Percentiles rank a stretch among this genome's conserved stretches.
These are phyloP conservation scores for sweet orange (Citrus sinensis) DNA, from an alignment of 345 rosid species.

Conservation along the genomic window DNA sequence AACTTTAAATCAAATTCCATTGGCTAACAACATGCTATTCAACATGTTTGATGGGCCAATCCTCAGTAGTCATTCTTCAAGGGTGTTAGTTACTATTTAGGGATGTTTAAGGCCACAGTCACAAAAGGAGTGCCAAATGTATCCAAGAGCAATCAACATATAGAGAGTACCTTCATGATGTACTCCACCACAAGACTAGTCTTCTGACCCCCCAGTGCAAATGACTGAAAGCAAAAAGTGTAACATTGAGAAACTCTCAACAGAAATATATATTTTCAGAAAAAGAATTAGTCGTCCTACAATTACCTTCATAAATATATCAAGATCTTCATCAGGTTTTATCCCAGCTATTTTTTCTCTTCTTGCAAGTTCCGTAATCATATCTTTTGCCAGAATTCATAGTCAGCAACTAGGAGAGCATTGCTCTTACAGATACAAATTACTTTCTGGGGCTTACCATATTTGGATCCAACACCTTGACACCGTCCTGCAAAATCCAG, in stretches of 20 bases:
- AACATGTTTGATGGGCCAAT: neutral
- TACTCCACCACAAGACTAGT: slow-evolving; percentile 86
- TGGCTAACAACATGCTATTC: neutral
- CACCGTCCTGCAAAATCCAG: slow-evolving; percentile 89
- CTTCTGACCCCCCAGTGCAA: slow-evolving; percentile 86
- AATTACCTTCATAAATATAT: slow-evolving; percentile 93
- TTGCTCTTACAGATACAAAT: slow-evolving; percentile 4
- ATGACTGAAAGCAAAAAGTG: slow-evolving; percentile 43
- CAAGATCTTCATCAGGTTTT: slow-evolving; percentile 98
- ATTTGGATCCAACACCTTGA: slow-evolving; percentile 95
- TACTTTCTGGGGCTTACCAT: slow-evolving; percentile 50
- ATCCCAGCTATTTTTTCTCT: slow-evolving; percentile 91
- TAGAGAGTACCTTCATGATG: slow-evolving; percentile 82
- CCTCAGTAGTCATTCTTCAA: neutral
- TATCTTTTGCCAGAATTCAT: slow-evolving; percentile 46
- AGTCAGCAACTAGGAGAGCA: slow-evolving; percentile 22
- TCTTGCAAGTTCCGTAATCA: slow-evolving; percentile 89
- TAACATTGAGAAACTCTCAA: slow-evolving; percentile 10
- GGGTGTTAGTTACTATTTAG: neutral
- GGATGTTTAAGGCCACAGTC: neutral
- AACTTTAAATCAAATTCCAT: neutral
- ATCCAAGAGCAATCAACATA: slow-evolving; percentile 7
- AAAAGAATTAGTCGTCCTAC: neutral
- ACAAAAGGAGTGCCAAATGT: neutral
- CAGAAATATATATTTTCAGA: neutral